Conservation (phyloP, 495 filamentous ascomycete species). For the Polyplosphaeria fusca region DNA sequence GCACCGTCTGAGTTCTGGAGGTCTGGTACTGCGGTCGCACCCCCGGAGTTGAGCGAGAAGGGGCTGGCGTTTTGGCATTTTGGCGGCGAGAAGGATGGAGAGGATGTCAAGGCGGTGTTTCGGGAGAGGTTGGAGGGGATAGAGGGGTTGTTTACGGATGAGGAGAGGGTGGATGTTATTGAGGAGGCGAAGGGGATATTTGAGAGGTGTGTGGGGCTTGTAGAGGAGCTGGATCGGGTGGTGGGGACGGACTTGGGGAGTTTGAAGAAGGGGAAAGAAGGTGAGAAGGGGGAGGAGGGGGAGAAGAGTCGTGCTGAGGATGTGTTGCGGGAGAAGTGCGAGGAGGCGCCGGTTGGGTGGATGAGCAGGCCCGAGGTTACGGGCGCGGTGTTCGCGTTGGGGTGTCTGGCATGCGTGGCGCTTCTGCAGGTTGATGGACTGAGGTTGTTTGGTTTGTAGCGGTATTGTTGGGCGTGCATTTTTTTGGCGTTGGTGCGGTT, state of each 20-base stretch:
- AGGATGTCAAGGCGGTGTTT: constrained; percentile 44
- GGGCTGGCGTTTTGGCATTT: constrained; percentile 42
- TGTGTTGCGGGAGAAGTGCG: not conserved
- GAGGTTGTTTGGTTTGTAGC: not conserved
- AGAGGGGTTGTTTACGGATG: constrained; percentile 43
- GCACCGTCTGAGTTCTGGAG: constrained; percentile 49
- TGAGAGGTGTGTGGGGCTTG: constrained; percentile 39
- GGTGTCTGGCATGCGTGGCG: constrained; percentile 18
- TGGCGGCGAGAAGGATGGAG: constrained; percentile 37
- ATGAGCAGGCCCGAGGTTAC: constrained; percentile 23
- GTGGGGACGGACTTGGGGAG: constrained; percentile 15
- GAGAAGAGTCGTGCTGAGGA: not conserved
- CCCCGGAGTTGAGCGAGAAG: not conserved
- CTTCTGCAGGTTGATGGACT: not conserved
- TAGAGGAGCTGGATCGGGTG: constrained; percentile 42
- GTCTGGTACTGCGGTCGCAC: not conserved
- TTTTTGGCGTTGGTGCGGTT: no score
- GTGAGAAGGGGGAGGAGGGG: not conserved
- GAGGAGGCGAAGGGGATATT: constrained; percentile 49
- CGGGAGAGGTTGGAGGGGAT: constrained; percentile 42
- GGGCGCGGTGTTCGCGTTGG: constrained; percentile 15
- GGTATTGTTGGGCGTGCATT: no score
- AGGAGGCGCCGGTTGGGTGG: constrained; percentile 11
- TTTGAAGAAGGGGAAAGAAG: not conserved
- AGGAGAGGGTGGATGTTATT: constrained; percentile 50